Conservation (phyloP, 2,329 filamentous ascomycete species). For the Seiridium unicorne region DNA sequence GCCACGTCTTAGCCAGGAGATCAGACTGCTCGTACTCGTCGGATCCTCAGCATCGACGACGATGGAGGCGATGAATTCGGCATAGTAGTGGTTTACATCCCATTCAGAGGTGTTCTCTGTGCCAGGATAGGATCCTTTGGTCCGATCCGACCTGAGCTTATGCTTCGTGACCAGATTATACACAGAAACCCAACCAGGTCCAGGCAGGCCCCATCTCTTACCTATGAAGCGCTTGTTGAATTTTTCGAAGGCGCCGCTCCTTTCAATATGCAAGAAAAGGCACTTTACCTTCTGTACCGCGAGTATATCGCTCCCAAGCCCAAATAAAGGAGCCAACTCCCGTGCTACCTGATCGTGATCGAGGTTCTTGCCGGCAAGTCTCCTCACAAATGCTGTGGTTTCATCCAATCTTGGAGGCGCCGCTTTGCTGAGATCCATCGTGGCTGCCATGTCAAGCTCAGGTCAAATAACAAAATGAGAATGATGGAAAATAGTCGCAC, state of each 20-base stretch:
- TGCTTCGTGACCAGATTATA: constrained; percentile 10
- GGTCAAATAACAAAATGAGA: too few relatives aligned
- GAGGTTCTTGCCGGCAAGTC: neutral
- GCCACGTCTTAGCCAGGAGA: neutral
- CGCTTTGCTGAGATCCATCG: too few relatives aligned
- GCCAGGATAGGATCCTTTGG: neutral
- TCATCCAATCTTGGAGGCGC: too few relatives aligned
- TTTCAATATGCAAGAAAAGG: constrained; percentile 16
- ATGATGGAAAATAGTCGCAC: too few relatives aligned
- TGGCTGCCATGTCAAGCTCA: too few relatives aligned
- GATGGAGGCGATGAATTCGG: constrained; percentile 16
- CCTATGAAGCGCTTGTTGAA: constrained; percentile 14
- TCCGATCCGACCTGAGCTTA: neutral
- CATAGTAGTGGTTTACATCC: constrained; percentile 18
- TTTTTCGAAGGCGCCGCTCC: constrained; percentile 13
- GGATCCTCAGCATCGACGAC: neutral
- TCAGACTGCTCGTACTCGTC: constrained; percentile 8
- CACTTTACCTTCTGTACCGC: constrained; percentile 15
- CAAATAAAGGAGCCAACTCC: constrained; percentile 19
- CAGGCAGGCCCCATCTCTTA: constrained; percentile 13
- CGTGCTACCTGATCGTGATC: constrained; percentile 15
- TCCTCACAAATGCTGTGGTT: neutral
- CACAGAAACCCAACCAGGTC: constrained; percentile 15
- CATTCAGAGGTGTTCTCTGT: neutral
- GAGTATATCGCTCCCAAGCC: constrained; percentile 16